Base-by-base conservation (phyloP, 1,284 basidiomycete genomes). In the Pterulicium gracile region DNA sequence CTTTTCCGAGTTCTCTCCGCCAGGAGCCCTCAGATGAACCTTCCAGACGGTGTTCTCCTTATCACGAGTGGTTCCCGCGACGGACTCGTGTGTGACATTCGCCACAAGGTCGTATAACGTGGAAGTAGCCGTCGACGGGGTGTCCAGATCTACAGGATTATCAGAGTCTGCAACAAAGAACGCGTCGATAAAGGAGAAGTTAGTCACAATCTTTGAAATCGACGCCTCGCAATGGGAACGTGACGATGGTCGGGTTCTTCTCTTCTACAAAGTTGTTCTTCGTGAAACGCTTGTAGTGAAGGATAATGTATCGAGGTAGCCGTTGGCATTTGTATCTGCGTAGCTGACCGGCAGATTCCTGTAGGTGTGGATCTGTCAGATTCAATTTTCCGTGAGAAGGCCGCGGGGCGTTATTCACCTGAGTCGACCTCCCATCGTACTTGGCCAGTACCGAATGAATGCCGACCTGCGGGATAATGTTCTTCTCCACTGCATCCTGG, bases 221-320 rank as follows among this genome's bases (percentile, higher is more conserved):
- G 17, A 98, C 75, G 0, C 93, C 93, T 48, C 89, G 79, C 40
- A 97, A 73, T 10, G 93, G 93, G 59, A 97, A 98, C 59, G 96
- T 98, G 55, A 99, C 89, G 50, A 98, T 94, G 1, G 96, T 99
- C 2, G 94, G 94, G 59, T 99, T 98, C 63, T 97, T 95, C 65
- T 98, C 95, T 64, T 98, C 95, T 1, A 97, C 91, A 58, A 99
- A 98, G 45, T 78, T 78, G 64, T 98, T 99, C 63, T 91, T 96
- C n/a, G 91, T 96, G 66, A 98, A 99, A 23, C 96, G 81, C 60
- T 95, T 98, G 70, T 88, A 95, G 62, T 97, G 91, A 19, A 98
- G 70, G 55, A 98, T 88, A 54, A 99, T 81, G 61, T 94, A 98
- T 36, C 77, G 89, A 17, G 96, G 96, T 48, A 98, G 70, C 18